Conservation (phyloP, 768 basidiomycete species). For the Glaciozyma antarctica region DNA sequence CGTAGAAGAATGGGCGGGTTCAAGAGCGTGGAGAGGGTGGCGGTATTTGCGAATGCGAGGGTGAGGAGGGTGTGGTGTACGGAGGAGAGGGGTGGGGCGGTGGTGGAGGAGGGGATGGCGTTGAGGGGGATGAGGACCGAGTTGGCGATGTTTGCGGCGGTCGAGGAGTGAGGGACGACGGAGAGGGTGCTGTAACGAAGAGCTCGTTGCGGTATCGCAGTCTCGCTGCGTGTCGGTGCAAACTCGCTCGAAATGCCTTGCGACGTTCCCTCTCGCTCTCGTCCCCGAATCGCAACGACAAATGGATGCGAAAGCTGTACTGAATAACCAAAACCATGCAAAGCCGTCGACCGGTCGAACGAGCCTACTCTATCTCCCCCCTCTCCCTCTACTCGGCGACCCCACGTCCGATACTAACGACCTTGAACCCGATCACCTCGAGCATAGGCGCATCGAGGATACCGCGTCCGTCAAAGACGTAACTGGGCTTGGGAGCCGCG, state of each 20-base stretch:
- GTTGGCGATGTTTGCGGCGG: constrained; percentile 15
- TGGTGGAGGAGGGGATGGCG: not conserved
- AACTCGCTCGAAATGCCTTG: too few relatives aligned
- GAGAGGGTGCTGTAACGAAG: not conserved
- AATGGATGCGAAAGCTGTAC: too few relatives aligned
- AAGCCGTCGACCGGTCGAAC: too few relatives aligned
- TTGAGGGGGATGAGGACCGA: constrained; percentile 8
- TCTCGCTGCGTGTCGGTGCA: too few relatives aligned
- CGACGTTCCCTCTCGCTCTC: too few relatives aligned
- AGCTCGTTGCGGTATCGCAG: too few relatives aligned
- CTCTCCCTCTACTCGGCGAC: not conserved
- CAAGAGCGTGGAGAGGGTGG: constrained; percentile 4
- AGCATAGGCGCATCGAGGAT: constrained; percentile 73
- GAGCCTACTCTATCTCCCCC: too few relatives aligned
- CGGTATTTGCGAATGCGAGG: constrained; percentile 18
- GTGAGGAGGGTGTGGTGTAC: constrained; percentile 17
- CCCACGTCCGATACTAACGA: constrained; percentile 40
- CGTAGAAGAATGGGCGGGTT: not conserved
- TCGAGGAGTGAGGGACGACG: not conserved
- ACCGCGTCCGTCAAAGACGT: constrained; percentile 51
- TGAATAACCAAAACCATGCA: too few relatives aligned
- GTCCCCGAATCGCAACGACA: too few relatives aligned
- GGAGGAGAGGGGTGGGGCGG: constrained; percentile 3
- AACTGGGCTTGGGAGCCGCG: constrained; percentile 95
- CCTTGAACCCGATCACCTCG: constrained; percentile 75